Evolutionary conservation across 2,329 filamentous ascomycete genomes (phyloP).

Genomic region (Aureobasidium subglaciale): DNA sequence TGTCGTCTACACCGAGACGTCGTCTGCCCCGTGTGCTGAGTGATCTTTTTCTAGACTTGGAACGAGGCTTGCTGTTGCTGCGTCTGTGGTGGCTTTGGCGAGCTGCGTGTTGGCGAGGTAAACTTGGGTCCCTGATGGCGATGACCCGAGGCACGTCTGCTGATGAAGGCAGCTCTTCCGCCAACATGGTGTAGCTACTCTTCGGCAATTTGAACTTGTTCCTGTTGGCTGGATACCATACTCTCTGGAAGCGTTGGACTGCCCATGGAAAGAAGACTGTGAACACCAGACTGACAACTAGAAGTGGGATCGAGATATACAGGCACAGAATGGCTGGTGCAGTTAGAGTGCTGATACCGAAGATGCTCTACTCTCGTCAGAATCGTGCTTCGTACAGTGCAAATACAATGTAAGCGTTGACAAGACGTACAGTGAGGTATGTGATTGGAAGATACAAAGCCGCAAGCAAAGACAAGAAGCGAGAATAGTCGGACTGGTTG

Average conservation of each 20-base stretch:
- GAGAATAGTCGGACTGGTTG: slow-evolving; percentile 29
- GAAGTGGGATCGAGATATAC: slow-evolving; percentile 28
- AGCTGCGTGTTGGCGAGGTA: not conserved
- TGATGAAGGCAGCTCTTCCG: slow-evolving; percentile 27
- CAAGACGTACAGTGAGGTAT: slow-evolving; percentile 23
- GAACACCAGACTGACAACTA: slow-evolving; percentile 25
- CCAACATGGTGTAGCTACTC: slow-evolving; percentile 29
- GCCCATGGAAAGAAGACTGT: slow-evolving; percentile 25
- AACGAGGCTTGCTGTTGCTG: slow-evolving; percentile 3
- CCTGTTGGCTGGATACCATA: slow-evolving; percentile 24
- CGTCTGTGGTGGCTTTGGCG: not conserved
- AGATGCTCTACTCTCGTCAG: slow-evolving; percentile 21
- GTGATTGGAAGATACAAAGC: slow-evolving; percentile 31
- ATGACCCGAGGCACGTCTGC: slow-evolving; percentile 20
- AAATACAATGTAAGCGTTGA: not conserved
- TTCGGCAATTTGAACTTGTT: slow-evolving; percentile 22
- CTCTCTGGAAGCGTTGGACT: slow-evolving; percentile 23
- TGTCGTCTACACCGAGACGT: slow-evolving; percentile 3
- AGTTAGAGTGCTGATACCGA: slow-evolving; percentile 29
- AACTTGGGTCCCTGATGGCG: not conserved
- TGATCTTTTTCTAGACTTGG: slow-evolving; percentile 1
- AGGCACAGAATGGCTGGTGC: slow-evolving; percentile 29
- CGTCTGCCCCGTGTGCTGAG: slow-evolving; percentile 4
- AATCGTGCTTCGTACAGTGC: not conserved
- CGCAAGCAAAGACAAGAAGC: slow-evolving; percentile 29